Evolutionary conservation across 345 rosid genomes (phyloP).

Genomic region (Dimocarpus longan): DNA sequence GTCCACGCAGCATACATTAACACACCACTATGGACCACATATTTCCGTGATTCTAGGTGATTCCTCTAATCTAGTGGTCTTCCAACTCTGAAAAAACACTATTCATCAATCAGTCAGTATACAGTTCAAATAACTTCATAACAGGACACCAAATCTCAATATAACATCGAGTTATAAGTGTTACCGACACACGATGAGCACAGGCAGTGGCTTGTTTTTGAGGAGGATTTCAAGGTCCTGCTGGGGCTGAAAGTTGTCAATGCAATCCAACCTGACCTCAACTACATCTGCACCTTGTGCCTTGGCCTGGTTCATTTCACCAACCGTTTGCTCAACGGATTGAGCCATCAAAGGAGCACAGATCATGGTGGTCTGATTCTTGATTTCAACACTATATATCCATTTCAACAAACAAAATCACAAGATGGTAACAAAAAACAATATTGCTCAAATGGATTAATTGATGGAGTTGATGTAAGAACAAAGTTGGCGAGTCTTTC

Average conservation of each 20-base stretch:
- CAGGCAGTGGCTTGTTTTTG: constrained; percentile 47
- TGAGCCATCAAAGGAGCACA: constrained; percentile 48
- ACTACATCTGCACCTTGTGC: constrained; percentile 54
- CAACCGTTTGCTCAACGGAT: constrained; percentile 45
- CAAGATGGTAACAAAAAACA: not conserved
- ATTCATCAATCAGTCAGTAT: not conserved
- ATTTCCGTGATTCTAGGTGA: too few species aligned
- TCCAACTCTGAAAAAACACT: not conserved
- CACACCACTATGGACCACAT: not conserved
- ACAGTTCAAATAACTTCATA: not conserved
- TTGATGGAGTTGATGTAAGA: not conserved
- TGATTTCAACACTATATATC: constrained; percentile 15
- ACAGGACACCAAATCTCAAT: too few species aligned
- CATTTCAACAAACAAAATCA: constrained; percentile 25
- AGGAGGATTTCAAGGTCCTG: constrained; percentile 50
- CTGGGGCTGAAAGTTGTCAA: constrained; percentile 41
- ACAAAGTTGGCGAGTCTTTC: not conserved
- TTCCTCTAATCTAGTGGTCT: too few species aligned
- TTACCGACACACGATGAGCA: constrained; percentile 48
- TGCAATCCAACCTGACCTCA: constrained; percentile 54
- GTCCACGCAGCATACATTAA: not conserved
- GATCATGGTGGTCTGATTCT: constrained; percentile 22
- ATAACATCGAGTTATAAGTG: too few species aligned
- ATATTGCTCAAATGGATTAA: not conserved
- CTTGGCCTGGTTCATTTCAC: constrained; percentile 46